phyloP scores from a whole-genome alignment of 345 rosid species.

The Sonneratia caseolaris region DNA sequence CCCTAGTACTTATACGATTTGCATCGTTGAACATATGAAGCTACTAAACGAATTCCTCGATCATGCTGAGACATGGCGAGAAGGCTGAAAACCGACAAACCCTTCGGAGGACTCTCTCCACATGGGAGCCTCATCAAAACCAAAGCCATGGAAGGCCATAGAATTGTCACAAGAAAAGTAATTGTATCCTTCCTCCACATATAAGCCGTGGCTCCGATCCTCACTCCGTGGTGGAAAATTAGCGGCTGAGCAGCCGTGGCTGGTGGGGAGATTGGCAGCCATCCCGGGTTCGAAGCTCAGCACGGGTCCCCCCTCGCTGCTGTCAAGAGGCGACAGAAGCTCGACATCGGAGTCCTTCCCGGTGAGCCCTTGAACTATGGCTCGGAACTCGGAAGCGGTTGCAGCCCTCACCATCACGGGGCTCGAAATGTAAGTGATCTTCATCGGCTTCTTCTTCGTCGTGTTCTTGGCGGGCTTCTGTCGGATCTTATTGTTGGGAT shows the following conservation, averaged over 20 bases:
- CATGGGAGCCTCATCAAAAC: conserved; percentile 6
- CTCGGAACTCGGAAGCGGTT: conserved; percentile 32
- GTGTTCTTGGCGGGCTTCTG: conserved; percentile 3
- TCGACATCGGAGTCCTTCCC: conserved; percentile 27
- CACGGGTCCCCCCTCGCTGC: neutral
- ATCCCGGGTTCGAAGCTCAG: neutral
- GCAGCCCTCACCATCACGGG: conserved; percentile 32
- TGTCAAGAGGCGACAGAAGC: neutral
- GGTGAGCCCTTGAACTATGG: conserved; percentile 40
- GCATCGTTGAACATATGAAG: no score
- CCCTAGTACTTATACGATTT: no score
- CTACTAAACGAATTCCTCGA: neutral
- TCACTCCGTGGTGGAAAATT: neutral
- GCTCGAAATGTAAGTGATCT: conserved; percentile 38
- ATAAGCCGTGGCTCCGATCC: neutral
- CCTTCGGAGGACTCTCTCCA: conserved; percentile 18
- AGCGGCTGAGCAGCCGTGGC: neutral
- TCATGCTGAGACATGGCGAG: conserved; percentile 8
- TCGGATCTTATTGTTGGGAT: neutral
- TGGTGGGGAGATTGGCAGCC: neutral
- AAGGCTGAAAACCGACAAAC: conserved; percentile 10
- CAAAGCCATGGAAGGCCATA: neutral
- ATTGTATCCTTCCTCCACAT: neutral
- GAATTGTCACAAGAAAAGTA: neutral
- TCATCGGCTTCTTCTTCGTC: conserved; percentile 28